A percentile compares a stretch with the other conserved stretches of the same genome.
These are phyloP conservation scores for Tetrapisispora iriomotensis DNA, from an alignment of 805 yeast species.

Conservation along the genomic window DNA sequence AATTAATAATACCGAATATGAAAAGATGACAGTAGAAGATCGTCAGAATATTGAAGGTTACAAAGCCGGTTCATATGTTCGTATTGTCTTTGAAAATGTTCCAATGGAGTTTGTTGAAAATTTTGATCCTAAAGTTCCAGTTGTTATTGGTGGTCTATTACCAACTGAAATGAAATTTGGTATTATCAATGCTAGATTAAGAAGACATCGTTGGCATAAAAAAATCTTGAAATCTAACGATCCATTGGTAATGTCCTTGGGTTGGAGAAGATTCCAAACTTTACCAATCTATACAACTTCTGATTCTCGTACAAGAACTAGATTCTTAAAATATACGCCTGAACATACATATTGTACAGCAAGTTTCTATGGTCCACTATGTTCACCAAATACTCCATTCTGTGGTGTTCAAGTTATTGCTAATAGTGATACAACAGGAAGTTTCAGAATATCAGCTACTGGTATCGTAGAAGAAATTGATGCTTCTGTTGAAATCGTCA, in stretches of 20 bases:
- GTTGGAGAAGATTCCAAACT: constrained; percentile 98
- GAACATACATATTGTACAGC: constrained; percentile 96
- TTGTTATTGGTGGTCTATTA: constrained; percentile 82
- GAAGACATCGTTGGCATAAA: constrained; percentile 98
- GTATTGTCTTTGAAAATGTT: constrained; percentile 67
- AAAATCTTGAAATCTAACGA: constrained; percentile 91
- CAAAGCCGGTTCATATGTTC: constrained; percentile 89
- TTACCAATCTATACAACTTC: constrained; percentile 91
- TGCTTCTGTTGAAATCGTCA: constrained; percentile 80
- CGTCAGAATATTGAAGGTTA: constrained; percentile 82
- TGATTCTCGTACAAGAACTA: constrained; percentile 93
- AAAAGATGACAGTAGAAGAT: constrained; percentile 63
- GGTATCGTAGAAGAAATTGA: constrained; percentile 94
- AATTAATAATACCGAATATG: constrained; percentile 75
- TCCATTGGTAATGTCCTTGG: constrained; percentile 85
- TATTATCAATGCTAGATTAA: constrained; percentile 80
- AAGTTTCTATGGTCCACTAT: constrained; percentile 92
- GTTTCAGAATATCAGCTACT: constrained; percentile 92
- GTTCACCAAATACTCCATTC: constrained; percentile 94
- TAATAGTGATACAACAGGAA: constrained; percentile 71
- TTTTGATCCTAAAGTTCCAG: constrained; percentile 76
- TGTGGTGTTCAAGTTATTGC: constrained; percentile 90
- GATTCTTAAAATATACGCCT: constrained; percentile 97
- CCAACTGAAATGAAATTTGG: constrained; percentile 92
- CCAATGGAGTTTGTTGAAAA: constrained; percentile 88